Evolutionary conservation across 768 basidiomycete species (phyloP), one percentile per base, ranked within the genome.

Genomic region (Rhodotorula toruloides): DNA sequence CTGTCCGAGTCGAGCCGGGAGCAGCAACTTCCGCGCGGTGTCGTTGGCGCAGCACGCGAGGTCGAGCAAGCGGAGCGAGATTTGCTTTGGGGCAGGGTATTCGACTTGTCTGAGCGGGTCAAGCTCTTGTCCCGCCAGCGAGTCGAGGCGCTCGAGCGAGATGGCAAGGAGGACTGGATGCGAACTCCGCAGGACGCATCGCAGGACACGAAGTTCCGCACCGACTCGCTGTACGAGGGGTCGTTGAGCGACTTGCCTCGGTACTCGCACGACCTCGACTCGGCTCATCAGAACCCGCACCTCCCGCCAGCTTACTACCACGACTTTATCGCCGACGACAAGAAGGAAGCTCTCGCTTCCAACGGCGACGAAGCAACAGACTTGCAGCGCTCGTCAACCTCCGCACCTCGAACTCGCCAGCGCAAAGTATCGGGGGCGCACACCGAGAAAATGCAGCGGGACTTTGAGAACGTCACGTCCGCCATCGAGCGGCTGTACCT

Each of bases 401-500:
- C 48, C 4, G 4, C 57, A 31, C 32, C 54, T 1, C 34, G 32
- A 17, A 36, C 47, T 21, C 58, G 54, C n/a, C 32, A 49, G 14
- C 65, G 69, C 29, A 58, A 58, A 9, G 32, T 67, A 25, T 58
- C 63, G 55, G 29, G 72, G 59, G 67, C 58, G 25, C 36, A 62
- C 31, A 84, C 83, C 76, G 90, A 91, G 77, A 93, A 93, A 80
- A 88, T 87, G 84, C 62, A 74, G 56, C 78, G 88, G 74, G 94
- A 98, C 76, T 81, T 97, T 27, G 91, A 96, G 71, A 82, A 83
- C 17, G 85, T 98, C 50, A 84, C 89, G 0, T 83, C 84, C 76
- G 92, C 96, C 37, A 93, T 99, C 73, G 92, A 94, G 76, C 81
- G 91, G 43, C 79, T 97, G 17, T 90, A 96, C 76, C 77, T 83